Evolutionary conservation across 2,329 filamentous ascomycete species (phyloP).

Genomic region (Aspergillus fischeri): DNA sequence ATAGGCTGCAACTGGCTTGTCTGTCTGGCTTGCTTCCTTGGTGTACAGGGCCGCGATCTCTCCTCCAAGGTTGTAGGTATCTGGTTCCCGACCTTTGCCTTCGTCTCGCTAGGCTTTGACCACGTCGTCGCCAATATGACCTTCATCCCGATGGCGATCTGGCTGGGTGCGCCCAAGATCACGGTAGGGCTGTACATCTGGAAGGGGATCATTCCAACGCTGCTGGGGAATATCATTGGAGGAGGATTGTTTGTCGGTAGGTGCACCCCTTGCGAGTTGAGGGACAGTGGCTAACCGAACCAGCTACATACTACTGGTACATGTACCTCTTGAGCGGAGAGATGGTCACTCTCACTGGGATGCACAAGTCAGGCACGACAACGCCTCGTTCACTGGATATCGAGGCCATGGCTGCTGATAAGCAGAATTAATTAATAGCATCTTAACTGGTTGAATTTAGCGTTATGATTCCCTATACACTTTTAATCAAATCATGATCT

Average conservation of each 20-base stretch:
- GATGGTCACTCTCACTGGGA: conserved; percentile 10
- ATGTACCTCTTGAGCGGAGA: conserved; percentile 35
- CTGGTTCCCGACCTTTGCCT: conserved; percentile 55
- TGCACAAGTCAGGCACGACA: conserved; percentile 1
- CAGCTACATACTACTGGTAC: conserved; percentile 46
- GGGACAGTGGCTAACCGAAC: not conserved
- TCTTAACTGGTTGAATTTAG: not conserved
- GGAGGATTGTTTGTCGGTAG: conserved; percentile 50
- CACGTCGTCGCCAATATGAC: conserved; percentile 59
- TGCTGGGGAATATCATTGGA: conserved; percentile 53
- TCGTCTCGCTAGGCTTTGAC: conserved; percentile 52
- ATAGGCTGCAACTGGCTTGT: conserved; percentile 59
- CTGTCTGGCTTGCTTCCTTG: conserved; percentile 47
- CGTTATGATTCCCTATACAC: not conserved
- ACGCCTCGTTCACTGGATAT: not conserved
- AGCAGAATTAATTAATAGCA: not conserved
- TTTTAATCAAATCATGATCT: too few relatives aligned
- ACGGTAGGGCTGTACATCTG: conserved; percentile 52
- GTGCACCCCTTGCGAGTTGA: conserved; percentile 1
- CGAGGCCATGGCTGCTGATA: not conserved
- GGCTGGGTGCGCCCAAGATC: conserved; percentile 42
- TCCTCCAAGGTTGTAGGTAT: conserved; percentile 53
- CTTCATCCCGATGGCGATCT: conserved; percentile 51
- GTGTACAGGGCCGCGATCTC: conserved; percentile 48
- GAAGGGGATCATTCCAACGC: conserved; percentile 53